Base-by-base conservation (phyloP, 331 rosid species). In the Ulmus americana region DNA sequence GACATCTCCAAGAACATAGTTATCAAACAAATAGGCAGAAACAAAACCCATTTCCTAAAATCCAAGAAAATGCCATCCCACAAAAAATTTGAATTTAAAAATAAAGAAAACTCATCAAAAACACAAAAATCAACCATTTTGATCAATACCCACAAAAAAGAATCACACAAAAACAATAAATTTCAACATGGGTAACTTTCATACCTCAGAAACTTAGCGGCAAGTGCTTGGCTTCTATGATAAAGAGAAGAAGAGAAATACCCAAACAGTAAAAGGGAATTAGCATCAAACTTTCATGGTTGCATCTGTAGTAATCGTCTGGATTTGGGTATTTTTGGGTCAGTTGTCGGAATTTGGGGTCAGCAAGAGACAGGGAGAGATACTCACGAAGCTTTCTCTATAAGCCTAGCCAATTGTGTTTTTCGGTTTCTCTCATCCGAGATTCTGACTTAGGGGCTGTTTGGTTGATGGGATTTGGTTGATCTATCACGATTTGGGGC, bases 191-290 rank as follows among this genome's bases (percentile, higher is more conserved):
- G 61, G 5, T 13, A n/a, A 41, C 53, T 55, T 57, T 57, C 56
- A 60, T 55, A 85, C 88, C 91, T 72, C 35, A 28, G 0, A 14
- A 66, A 77, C 69, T 70, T 54, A 55, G 58, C 50, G 59, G 68
- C 59, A 43, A 73, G 45, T 57, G 18, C 65, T 53, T 44, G 70
- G 40, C 52, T 22, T 10, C 38, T 42, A 20, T 42, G 51, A 41
- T 9, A 54, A 3, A 59, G 64, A 13, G 50, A 59, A 44, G 49
- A 8, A 11, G 40, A 9, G 64, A 8, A 6, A 46, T 8, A 55
- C 1, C 7, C 18, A 46, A 45, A 54, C 10, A 6, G 38, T n/a
- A 7, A 54, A 35, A 35, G 41, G 14, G 20, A 59, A 59, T 14
- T 2, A 52, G 9, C 20, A 55, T 16, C 46, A 64, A 44, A 49